phyloP scores from a whole-genome alignment of 2,329 filamentous ascomycete genomes.

The Phoma sp. region DNA sequence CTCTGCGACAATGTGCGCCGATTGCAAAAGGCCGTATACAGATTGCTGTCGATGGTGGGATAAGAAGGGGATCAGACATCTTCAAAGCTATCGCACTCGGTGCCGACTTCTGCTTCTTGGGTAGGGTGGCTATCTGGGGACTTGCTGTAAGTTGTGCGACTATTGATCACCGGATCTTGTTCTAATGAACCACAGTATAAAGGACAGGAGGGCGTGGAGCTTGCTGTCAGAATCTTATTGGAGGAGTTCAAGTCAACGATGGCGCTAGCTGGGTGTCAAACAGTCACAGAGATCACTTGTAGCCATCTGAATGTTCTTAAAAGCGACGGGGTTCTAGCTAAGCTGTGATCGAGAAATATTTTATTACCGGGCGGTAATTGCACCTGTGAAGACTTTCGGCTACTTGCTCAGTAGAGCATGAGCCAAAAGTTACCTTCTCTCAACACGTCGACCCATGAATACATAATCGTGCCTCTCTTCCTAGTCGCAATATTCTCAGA shows the following conservation, averaged over 20 bases:
- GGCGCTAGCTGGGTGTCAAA: slow-evolving; percentile 31
- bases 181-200: slow-evolving; percentile 37
- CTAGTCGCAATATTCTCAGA: background rate
- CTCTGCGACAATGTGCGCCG: slow-evolving; percentile 48
- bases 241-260: slow-evolving; percentile 39
- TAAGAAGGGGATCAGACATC: slow-evolving; percentile 62
- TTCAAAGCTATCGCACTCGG: slow-evolving; percentile 63
- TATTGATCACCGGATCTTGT: background rate
- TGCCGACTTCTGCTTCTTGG: slow-evolving; percentile 58
- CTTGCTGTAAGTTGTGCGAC: slow-evolving; percentile 47
- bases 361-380: no score
- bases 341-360: no score
- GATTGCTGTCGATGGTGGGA: slow-evolving; percentile 66
- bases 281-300: slow-evolving; percentile 15
- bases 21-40: slow-evolving; percentile 57
- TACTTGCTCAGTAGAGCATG: slow-evolving; percentile 12
- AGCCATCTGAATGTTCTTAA: slow-evolving; percentile 20
- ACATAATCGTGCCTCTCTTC: slow-evolving; percentile 3
- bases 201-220: slow-evolving; percentile 47
- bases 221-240: slow-evolving; percentile 52
- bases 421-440: slow-evolving; percentile 18
- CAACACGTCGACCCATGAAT: slow-evolving; percentile 18
- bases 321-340: slow-evolving; percentile 15
- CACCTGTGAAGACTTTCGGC: background rate
- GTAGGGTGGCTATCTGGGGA: slow-evolving; percentile 58